Conservation (phyloP, 768 basidiomycete genomes). For the Pulveroboletus sp. region DNA sequence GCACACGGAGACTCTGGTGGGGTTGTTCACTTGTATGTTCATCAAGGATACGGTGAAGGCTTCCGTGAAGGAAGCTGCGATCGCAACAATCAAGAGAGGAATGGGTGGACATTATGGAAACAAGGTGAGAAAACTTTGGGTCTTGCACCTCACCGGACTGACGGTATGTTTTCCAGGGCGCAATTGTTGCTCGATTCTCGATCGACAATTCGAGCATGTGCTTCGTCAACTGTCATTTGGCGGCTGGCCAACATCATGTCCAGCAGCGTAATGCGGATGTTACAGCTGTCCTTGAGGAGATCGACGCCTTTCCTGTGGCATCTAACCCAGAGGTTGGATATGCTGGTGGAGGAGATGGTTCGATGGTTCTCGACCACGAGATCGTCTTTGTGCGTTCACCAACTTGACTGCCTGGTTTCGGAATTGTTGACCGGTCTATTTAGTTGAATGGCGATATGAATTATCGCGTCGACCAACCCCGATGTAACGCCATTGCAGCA, state of each 20-base stretch:
- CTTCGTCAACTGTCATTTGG: constrained; percentile 95
- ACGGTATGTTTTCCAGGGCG: constrained; percentile 57
- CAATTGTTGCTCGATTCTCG: constrained; percentile 83
- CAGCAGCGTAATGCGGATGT: constrained; percentile 84
- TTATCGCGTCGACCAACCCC: constrained; percentile 91
- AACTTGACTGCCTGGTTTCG: background rate
- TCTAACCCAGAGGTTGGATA: constrained; percentile 60
- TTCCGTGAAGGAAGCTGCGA: constrained; percentile 59
- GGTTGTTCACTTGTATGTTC: constrained; percentile 75
- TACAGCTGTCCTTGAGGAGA: constrained; percentile 82
- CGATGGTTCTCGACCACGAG: constrained; percentile 93
- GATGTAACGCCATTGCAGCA: constrained; percentile 73
- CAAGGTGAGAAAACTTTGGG: constrained; percentile 62
- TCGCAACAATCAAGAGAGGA: constrained; percentile 86
- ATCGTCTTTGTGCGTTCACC: constrained; percentile 66
- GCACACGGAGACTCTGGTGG: constrained; percentile 87
- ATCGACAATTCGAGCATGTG: constrained; percentile 92
- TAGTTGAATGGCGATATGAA: constrained; percentile 94
- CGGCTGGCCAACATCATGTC: constrained; percentile 86
- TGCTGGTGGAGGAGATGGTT: constrained; percentile 87
- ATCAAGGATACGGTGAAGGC: constrained; percentile 62
- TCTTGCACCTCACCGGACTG: background rate
- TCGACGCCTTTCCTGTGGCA: constrained; percentile 54
- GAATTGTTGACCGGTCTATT: background rate
- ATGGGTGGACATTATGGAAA: constrained; percentile 94